Conservation (phyloP, 2,329 filamentous ascomycete genomes). For the Cladosporium sphaerospermum region DNA sequence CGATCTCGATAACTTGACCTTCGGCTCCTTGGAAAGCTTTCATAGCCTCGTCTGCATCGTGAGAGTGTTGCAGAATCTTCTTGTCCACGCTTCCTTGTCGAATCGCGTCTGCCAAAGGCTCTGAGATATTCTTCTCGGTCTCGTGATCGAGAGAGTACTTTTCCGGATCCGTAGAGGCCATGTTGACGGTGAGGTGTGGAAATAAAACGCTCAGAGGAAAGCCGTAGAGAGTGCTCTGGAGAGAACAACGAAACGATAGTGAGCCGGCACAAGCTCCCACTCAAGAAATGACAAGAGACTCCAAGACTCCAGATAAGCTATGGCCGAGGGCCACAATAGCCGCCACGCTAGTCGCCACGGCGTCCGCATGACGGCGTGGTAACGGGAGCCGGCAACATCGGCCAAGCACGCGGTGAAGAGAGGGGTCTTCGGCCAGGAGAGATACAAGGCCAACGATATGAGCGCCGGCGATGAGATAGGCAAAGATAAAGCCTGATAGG, state of each 20-base stretch:
- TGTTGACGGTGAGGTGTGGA: not conserved
- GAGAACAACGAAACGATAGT: no score
- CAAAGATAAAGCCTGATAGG: slow-evolving; percentile 7
- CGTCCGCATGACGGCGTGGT: slow-evolving; percentile 9
- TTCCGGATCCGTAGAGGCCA: slow-evolving; percentile 2
- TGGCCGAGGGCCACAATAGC: slow-evolving; percentile 4
- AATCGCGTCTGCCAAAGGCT: slow-evolving; percentile 22
- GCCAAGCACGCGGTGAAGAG: not conserved
- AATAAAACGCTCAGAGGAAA: not conserved
- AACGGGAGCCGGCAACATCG: not conserved
- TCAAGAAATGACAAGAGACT: slow-evolving; percentile 6
- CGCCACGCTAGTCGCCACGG: not conserved
- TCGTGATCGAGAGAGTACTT: slow-evolving; percentile 17
- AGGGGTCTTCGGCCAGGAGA: not conserved
- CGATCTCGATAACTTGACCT: slow-evolving; percentile 48
- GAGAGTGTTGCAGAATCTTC: slow-evolving; percentile 45
- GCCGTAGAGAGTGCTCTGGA: no score
- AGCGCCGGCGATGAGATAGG: slow-evolving; percentile 2
- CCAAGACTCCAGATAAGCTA: slow-evolving; percentile 10
- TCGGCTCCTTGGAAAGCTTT: slow-evolving; percentile 47
- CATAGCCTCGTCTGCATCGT: slow-evolving; percentile 56
- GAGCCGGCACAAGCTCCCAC: not conserved
- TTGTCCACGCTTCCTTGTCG: slow-evolving; percentile 24
- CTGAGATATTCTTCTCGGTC: slow-evolving; percentile 22
- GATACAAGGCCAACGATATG: not conserved